Base-by-base conservation (phyloP, 2,329 filamentous ascomycete species). In the Ustulina deusta region DNA sequence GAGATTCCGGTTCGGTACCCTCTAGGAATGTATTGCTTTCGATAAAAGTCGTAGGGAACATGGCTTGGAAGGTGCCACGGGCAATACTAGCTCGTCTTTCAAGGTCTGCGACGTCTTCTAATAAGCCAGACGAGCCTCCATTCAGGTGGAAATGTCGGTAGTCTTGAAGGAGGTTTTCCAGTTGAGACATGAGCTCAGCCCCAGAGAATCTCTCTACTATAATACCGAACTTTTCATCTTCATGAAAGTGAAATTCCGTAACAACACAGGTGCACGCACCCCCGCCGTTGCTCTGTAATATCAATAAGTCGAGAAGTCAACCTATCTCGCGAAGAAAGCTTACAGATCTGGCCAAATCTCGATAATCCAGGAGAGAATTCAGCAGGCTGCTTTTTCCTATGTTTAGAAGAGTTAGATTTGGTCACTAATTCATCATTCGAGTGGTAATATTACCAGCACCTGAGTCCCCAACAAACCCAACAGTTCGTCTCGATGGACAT, bases 401-500 rank as follows among this genome's bases (percentile, higher is more conserved):
- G 15, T 29, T n/a, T 32, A 32, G 2, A 22, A 51, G 3, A 34
- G 29, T 36, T 57, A 51, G 55, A 42, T 10, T 36, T 22, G 15
- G 22, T n/a, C 25, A n/a, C 36, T 9, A 36, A 57, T n/a, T 17
- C 5, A 22, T 34, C 17, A 22, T 40, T 46, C 1, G 25, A 27
- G 44, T 7, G 29, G 61, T 7, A 38, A 36, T 48, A 78, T 70
- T 70, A 82, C 82, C 81, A 38, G 80, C 82, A 3, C 83, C 84
- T 13, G 83, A 83, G 66, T 84, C 83, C 0, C 84, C 84, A 0
- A 85, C 81, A 44, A 85, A 80, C 0, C 82, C 83, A 0, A 86
- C 81, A 3, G 73, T 82, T 17, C 82, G 76, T 1, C 77, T 80
- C 0, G 80, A 75, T 0, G 80, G 80, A 29, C 78, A 79, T 20